These are phyloP conservation scores for Lentinus tigrinus DNA, from an alignment of 768 basidiomycete species.

Conservation along the genomic window DNA sequence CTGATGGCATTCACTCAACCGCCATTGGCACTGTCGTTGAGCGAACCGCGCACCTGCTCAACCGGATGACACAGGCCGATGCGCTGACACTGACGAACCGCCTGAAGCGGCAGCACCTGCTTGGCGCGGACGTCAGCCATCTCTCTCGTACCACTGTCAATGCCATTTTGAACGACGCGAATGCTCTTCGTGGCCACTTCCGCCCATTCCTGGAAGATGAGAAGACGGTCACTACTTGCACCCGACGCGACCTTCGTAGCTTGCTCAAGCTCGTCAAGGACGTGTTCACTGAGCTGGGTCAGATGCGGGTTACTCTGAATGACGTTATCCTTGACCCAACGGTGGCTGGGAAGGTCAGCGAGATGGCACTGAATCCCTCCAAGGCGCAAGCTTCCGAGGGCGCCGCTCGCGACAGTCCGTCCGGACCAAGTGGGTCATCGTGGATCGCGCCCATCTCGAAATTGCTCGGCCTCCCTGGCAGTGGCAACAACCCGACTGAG, in stretches of 20 bases:
- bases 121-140: slow-evolving; percentile 82
- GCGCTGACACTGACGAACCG: slow-evolving; percentile 86
- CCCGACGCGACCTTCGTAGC: slow-evolving; percentile 76
- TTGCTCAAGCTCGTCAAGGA: slow-evolving; percentile 87
- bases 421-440: slow-evolving; percentile 27
- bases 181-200: slow-evolving; percentile 70
- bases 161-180: slow-evolving; percentile 68
- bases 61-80: slow-evolving; percentile 70
- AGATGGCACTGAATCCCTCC: slow-evolving; percentile 62
- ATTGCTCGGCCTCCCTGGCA: slow-evolving; percentile 53
- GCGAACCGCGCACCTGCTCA: slow-evolving; percentile 61
- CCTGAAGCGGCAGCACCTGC: slow-evolving; percentile 86
- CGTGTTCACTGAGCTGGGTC: slow-evolving; percentile 76
- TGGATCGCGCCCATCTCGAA: slow-evolving; percentile 91
- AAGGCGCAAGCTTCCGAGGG: slow-evolving; percentile 44
- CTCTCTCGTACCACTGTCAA: slow-evolving; percentile 81
- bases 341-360: slow-evolving; percentile 68
- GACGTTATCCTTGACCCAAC: slow-evolving; percentile 87
- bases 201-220: slow-evolving; percentile 75
- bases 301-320: slow-evolving; percentile 81
- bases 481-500: slow-evolving; percentile 29
- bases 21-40: slow-evolving; percentile 57
- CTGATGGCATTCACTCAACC: slow-evolving; percentile 47
- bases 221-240: slow-evolving; percentile 56
- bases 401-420: slow-evolving; percentile 33